These are phyloP conservation scores for Parsonsia alboflavescens DNA, from an alignment of 257 asterid genomes.

Conservation along the genomic window DNA sequence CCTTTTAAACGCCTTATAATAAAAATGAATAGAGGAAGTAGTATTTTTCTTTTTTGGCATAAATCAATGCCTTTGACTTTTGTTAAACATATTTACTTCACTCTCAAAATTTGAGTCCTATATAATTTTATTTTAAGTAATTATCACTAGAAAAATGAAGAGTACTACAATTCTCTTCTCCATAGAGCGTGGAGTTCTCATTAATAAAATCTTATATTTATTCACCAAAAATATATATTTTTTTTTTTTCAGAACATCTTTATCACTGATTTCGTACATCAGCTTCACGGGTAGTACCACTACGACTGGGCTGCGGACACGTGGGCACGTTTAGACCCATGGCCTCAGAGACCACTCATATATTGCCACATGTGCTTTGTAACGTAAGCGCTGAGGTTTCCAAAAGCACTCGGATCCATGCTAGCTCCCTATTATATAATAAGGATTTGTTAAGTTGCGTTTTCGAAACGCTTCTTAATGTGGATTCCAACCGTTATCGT, in stretches of 20 bases:
- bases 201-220: background rate
- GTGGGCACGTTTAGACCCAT: background rate
- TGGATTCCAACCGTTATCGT: too few relatives aligned
- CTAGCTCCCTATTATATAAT: too few relatives aligned
- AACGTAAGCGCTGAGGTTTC: constrained; percentile 2
- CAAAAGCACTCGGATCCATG: background rate
- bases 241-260: background rate
- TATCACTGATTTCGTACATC: background rate
- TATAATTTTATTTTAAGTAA: too few relatives aligned
- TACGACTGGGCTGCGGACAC: background rate
- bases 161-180: background rate
- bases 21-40: too few relatives aligned
- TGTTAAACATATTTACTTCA: background rate
- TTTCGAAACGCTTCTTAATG: too few relatives aligned
- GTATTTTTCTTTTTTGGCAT: too few relatives aligned
- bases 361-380: background rate
- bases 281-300: too few relatives aligned
- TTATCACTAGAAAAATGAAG: too few relatives aligned
- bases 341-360: background rate
- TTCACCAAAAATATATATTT: too few relatives aligned
- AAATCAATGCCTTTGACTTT: too few relatives aligned
- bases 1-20: too few relatives aligned
- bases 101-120: background rate
- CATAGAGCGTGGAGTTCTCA: background rate
- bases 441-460: too few relatives aligned